Conservation (phyloP, 2,329 filamentous ascomycete genomes). For the Lasiodiplodia citricola region DNA sequence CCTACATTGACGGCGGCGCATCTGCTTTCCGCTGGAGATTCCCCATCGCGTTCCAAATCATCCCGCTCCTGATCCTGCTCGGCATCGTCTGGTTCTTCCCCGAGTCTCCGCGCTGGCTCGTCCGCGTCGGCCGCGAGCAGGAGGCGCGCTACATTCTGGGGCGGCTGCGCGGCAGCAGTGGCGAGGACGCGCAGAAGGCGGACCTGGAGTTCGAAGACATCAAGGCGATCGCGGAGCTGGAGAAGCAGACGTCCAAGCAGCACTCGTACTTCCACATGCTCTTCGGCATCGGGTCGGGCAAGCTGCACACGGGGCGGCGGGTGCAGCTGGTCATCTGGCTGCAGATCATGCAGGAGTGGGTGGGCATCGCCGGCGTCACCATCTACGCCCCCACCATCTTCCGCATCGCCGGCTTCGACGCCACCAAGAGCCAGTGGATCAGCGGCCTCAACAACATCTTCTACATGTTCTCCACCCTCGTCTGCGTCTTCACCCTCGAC, state of each 20-base stretch:
- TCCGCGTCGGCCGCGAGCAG: conserved; percentile 68
- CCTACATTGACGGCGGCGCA: conserved; percentile 63
- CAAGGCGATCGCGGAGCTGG: conserved; percentile 64
- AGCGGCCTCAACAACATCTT: conserved; percentile 56
- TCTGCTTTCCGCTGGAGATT: conserved; percentile 70
- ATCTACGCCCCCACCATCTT: conserved; percentile 66
- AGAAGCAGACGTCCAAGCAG: conserved; percentile 54
- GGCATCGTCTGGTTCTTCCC: conserved; percentile 68
- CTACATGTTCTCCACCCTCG: conserved; percentile 68
- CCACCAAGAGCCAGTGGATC: conserved; percentile 52
- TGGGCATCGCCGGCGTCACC: conserved; percentile 72
- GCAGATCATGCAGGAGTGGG: conserved; percentile 73
- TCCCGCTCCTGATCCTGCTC: conserved; percentile 65
- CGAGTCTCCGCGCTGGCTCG: conserved; percentile 71
- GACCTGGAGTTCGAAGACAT: conserved; percentile 73
- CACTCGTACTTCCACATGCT: conserved; percentile 70
- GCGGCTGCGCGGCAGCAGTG: conserved; percentile 65
- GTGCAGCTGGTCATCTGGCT: conserved; percentile 75
- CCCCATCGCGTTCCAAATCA: conserved; percentile 72
- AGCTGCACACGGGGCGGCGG: conserved; percentile 69
- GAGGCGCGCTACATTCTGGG: conserved; percentile 71
- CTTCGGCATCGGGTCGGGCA: conserved; percentile 67
- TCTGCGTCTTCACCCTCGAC: conserved; percentile 73
- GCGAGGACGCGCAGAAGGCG: conserved; percentile 55
- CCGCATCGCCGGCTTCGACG: conserved; percentile 68